phyloP scores from a whole-genome alignment of 202 grass and related monocot species.

The Carex sylvatica region DNA sequence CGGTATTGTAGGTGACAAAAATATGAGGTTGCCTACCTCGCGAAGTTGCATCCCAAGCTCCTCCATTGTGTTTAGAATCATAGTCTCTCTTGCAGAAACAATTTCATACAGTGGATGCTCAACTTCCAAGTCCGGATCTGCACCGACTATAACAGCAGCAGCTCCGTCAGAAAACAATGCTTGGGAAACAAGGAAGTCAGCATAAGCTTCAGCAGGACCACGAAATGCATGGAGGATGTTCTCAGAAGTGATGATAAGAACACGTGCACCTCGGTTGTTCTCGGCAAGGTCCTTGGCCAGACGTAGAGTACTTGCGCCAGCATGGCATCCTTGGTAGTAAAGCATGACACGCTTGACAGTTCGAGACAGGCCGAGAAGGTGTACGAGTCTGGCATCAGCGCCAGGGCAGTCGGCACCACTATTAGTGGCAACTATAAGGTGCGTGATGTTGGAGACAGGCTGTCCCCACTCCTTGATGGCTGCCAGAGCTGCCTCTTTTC shows the following conservation, averaged over 20 bases:
- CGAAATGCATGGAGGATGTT: slow-evolving; percentile 29
- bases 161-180: slow-evolving; percentile 29
- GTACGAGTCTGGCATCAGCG: slow-evolving; percentile 29
- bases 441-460: slow-evolving; percentile 31
- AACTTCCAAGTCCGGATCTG: slow-evolving; percentile 24
- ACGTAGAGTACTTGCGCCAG: slow-evolving; percentile 13
- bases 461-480: slow-evolving; percentile 27
- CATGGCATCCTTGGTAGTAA: slow-evolving; percentile 35
- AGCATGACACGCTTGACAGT: slow-evolving; percentile 33
- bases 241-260: slow-evolving; percentile 27
- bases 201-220: slow-evolving; percentile 15
- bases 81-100: slow-evolving; percentile 27
- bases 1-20: slow-evolving; percentile 26
- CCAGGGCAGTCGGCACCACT: slow-evolving; percentile 32
- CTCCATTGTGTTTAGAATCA: slow-evolving; percentile 28
- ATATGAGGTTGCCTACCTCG: slow-evolving; percentile 28
- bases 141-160: slow-evolving; percentile 28
- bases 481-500: slow-evolving; percentile 24
- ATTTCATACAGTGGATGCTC: slow-evolving; percentile 33
- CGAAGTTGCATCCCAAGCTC: slow-evolving; percentile 30
- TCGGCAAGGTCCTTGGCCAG: slow-evolving; percentile 29
- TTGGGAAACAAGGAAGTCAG: slow-evolving; percentile 30
- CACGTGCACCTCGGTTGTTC: slow-evolving; percentile 24
- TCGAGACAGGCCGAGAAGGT: slow-evolving; percentile 32
- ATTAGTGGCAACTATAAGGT: slow-evolving; percentile 31